These are phyloP conservation scores for Macrolepiota fuliginosa DNA, from an alignment of 768 basidiomycete species.

Conservation along the genomic window DNA sequence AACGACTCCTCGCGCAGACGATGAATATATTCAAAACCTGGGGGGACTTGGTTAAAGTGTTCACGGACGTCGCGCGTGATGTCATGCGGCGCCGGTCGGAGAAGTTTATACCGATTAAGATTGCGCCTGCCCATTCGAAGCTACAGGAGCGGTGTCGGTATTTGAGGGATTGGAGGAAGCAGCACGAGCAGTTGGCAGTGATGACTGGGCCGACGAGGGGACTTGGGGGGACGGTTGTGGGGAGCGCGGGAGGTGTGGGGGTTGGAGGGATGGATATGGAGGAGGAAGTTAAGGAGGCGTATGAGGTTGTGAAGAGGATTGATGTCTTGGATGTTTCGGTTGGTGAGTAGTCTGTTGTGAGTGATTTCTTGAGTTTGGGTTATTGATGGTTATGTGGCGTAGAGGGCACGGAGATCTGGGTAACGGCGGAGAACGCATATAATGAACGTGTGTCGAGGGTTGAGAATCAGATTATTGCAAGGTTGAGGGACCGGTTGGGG, in stretches of 20 bases:
- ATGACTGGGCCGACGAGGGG: conserved; percentile 97
- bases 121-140: conserved; percentile 86
- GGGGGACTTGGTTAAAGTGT: conserved; percentile 91
- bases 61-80: conserved; percentile 90
- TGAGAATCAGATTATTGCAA: conserved; percentile 97
- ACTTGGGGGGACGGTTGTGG: conserved; percentile 63
- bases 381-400: neutral
- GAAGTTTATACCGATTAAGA: conserved; percentile 96
- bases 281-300: conserved; percentile 94
- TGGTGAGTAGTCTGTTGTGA: conserved; percentile 39
- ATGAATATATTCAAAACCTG: conserved; percentile 80
- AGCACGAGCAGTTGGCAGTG: conserved; percentile 94
- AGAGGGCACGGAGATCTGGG: conserved; percentile 99
- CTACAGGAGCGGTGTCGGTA: conserved; percentile 87
- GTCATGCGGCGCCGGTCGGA: conserved; percentile 87
- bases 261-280: conserved; percentile 94
- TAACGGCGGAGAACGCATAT: conserved; percentile 95
- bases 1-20: conserved; percentile 74
- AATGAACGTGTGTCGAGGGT: conserved; percentile 97
- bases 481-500: conserved; percentile 86
- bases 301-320: conserved; percentile 95
- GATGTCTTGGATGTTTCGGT: conserved; percentile 93
- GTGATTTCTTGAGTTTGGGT: neutral
- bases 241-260: conserved; percentile 96
- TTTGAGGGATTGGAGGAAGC: conserved; percentile 89